Percentiles rank a stretch among this genome's conserved stretches.
phyloP scores from a whole-genome alignment of 139 green algal species.

The Tetradesmus obliquus region DNA sequence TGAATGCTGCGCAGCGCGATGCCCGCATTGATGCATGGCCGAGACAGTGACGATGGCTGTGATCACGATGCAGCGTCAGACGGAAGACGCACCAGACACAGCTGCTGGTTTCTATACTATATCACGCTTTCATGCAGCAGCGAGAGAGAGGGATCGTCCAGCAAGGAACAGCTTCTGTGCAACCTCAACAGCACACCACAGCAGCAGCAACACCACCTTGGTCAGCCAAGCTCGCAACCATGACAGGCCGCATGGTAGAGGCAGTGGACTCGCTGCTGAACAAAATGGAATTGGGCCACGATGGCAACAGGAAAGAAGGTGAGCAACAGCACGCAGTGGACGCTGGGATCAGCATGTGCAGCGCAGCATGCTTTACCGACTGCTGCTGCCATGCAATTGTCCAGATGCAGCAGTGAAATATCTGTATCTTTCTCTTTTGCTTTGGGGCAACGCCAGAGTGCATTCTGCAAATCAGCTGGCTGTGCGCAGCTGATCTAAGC shows the following conservation, averaged over 20 bases:
- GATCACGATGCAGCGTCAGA: neutral
- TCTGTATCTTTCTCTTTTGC: neutral
- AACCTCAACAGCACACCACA: neutral
- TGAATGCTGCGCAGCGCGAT: neutral
- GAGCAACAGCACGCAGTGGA: neutral
- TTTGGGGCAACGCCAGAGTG: neutral
- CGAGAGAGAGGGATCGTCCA: neutral
- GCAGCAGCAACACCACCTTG: neutral
- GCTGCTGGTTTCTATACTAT: neutral
- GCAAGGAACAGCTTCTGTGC: neutral
- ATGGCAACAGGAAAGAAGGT: slow-evolving; percentile 5
- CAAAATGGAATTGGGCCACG: slow-evolving; percentile 33
- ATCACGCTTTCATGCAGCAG: neutral
- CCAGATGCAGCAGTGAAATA: neutral
- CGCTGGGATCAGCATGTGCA: neutral
- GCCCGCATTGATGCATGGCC: neutral
- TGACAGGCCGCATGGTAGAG: slow-evolving; percentile 8
- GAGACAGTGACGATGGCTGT: neutral
- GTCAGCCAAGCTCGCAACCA: neutral
- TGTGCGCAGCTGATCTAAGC: neutral
- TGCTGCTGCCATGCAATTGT: neutral
- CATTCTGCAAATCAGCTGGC: neutral
- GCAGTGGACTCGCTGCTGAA: neutral
- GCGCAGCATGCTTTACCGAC: neutral
- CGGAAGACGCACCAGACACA: neutral